Conservation (phyloP, 2,329 filamentous ascomycete species). For the Ophiostoma quercus region DNA sequence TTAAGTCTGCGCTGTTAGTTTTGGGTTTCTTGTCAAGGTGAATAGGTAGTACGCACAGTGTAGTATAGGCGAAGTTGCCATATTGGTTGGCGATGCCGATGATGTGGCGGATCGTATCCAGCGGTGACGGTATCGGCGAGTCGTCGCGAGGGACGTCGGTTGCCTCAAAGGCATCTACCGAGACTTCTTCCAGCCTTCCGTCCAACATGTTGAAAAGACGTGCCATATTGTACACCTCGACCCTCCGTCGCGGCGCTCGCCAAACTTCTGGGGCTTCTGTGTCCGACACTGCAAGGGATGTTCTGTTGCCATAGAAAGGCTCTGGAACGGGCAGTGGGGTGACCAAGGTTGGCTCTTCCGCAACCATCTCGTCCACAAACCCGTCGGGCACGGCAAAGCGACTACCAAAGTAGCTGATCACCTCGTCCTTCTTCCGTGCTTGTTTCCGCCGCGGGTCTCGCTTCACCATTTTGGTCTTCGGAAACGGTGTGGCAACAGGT, state of each 20-base stretch:
- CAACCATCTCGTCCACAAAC: constrained; percentile 35
- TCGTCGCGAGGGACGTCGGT: constrained; percentile 1
- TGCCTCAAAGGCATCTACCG: constrained; percentile 10
- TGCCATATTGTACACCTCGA: constrained; percentile 21
- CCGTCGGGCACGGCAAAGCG: constrained; percentile 37
- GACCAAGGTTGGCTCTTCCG: background rate
- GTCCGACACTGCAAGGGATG: background rate
- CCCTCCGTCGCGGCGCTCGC: background rate
- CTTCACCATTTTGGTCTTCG: constrained; percentile 18
- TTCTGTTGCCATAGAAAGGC: no score
- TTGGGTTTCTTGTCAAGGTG: background rate
- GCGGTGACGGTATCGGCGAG: constrained; percentile 9
- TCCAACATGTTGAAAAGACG: constrained; percentile 14
- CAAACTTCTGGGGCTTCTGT: background rate
- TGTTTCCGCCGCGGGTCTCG: constrained; percentile 22
- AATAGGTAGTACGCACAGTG: constrained; percentile 22
- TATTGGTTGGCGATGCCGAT: constrained; percentile 16
- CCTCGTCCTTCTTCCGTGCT: background rate
- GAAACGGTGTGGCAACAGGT: background rate
- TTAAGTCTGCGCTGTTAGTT: constrained; percentile 23
- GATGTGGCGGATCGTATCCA: constrained; percentile 20
- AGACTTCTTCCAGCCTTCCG: background rate
- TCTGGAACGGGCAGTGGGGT: background rate
- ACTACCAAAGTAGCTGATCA: constrained; percentile 27
- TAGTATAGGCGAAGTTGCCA: constrained; percentile 23